phyloP scores from a whole-genome alignment of 2,329 filamentous ascomycete species.

The Alternaria dauci region DNA sequence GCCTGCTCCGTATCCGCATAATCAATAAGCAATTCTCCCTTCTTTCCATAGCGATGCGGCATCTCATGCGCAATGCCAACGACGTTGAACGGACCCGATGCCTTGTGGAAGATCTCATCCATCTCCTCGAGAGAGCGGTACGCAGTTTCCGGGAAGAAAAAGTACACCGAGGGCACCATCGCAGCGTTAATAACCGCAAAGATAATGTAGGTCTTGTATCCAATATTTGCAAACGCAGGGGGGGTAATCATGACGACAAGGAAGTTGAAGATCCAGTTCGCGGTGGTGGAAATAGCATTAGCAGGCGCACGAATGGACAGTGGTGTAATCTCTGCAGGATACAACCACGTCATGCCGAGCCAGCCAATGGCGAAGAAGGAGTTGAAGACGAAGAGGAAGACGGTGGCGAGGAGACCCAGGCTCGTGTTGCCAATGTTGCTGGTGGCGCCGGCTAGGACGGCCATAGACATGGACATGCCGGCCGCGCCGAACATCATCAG shows the following conservation, averaged over 20 bases:
- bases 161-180: constrained; percentile 66
- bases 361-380: constrained; percentile 90
- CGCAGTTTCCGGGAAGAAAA: constrained; percentile 69
- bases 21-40: constrained; percentile 64
- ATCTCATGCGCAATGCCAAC: constrained; percentile 60
- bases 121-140: constrained; percentile 53
- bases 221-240: constrained; percentile 65
- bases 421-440: constrained; percentile 35
- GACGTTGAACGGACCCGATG: constrained; percentile 58
- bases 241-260: constrained; percentile 73
- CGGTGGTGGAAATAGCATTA: constrained; percentile 85
- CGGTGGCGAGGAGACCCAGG: constrained; percentile 61
- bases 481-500: constrained; percentile 51
- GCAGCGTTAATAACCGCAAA: constrained; percentile 65
- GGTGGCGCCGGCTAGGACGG: constrained; percentile 45
- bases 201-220: constrained; percentile 65
- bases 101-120: constrained; percentile 71
- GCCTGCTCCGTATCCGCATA: constrained; percentile 56
- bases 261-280: constrained; percentile 60
- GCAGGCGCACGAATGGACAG: constrained; percentile 87
- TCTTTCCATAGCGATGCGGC: constrained; percentile 66
- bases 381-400: constrained; percentile 93
- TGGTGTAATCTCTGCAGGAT: constrained; percentile 81
- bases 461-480: constrained; percentile 49
- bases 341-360: constrained; percentile 71